These are phyloP conservation scores for Cicer chorassanicum DNA, from an alignment of 306 rosid genomes.

Conservation along the genomic window DNA sequence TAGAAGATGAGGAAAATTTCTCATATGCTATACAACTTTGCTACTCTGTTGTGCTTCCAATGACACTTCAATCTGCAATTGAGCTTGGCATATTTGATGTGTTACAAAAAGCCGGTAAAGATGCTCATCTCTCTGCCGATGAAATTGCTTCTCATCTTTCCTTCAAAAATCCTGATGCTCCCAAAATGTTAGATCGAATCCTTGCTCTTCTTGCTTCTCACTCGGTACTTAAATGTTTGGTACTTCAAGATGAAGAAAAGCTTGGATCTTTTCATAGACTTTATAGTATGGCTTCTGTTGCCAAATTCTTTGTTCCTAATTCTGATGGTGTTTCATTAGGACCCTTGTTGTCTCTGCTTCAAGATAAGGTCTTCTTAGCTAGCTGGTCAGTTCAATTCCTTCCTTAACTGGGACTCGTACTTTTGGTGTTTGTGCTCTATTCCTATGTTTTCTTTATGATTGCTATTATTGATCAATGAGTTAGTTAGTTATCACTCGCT, in stretches of 20 bases:
- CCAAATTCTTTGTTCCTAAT: conserved; percentile 43
- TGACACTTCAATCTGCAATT: not conserved
- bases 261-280: conserved; percentile 35
- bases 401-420: too few relatives aligned
- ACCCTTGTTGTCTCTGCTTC: conserved; percentile 36
- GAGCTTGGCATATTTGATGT: conserved; percentile 2
- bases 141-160: conserved; percentile 53
- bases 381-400: conserved; percentile 47
- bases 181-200: conserved; percentile 61
- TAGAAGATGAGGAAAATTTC: conserved; percentile 15
- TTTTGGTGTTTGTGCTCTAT: too few relatives aligned
- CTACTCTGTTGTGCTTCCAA: not conserved
- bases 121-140: conserved; percentile 26
- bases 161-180: conserved; percentile 49
- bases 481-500: too few relatives aligned
- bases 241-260: not conserved
- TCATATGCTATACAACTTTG: not conserved
- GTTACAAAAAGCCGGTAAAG: conserved; percentile 1
- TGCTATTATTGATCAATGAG: too few relatives aligned
- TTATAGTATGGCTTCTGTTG: conserved; percentile 50
- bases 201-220: conserved; percentile 57
- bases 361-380: conserved; percentile 48
- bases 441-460: too few relatives aligned
- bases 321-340: conserved; percentile 57
- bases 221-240: conserved; percentile 48